Percentiles rank a stretch among this genome's conserved stretches.
Evolutionary conservation across 305 asterid genomes (phyloP).

Genomic region (Fraxinus nigra): DNA sequence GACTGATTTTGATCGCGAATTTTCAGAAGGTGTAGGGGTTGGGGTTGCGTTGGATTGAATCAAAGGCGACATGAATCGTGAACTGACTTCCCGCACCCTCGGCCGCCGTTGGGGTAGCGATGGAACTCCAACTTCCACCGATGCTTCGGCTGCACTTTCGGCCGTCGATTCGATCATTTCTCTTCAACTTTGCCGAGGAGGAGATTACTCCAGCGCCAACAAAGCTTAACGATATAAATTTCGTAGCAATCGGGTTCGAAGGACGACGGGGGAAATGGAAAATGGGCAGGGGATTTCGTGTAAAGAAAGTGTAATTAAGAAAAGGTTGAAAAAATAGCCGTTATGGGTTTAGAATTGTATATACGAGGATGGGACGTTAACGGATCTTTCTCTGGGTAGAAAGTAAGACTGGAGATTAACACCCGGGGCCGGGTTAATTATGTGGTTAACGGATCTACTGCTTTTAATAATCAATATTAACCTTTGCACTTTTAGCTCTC

Average conservation of each 20-base stretch:
- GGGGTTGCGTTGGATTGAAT: slow-evolving; percentile 41
- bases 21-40: slow-evolving; percentile 32
- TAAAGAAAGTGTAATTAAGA: not conserved
- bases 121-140: slow-evolving; percentile 31
- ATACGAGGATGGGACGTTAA: not conserved
- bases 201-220: not conserved
- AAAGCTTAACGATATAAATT: not conserved
- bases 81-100: slow-evolving; percentile 70
- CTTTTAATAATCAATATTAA: no score
- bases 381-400: not conserved
- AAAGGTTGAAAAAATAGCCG: slow-evolving; percentile 9
- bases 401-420: not conserved
- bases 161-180: slow-evolving; percentile 34
- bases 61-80: slow-evolving; percentile 79
- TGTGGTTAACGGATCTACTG: not conserved
- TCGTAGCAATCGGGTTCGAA: not conserved
- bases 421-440: not conserved
- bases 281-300: not conserved
- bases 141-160: slow-evolving; percentile 20
- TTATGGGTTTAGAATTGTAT: not conserved
- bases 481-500: not conserved
- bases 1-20: slow-evolving; percentile 50
- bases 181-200: not conserved
- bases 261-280: not conserved
- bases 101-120: slow-evolving; percentile 59